These are phyloP conservation scores for Melampsora larici-populina DNA, from an alignment of 1,284 basidiomycete genomes.

Conservation along the genomic window DNA sequence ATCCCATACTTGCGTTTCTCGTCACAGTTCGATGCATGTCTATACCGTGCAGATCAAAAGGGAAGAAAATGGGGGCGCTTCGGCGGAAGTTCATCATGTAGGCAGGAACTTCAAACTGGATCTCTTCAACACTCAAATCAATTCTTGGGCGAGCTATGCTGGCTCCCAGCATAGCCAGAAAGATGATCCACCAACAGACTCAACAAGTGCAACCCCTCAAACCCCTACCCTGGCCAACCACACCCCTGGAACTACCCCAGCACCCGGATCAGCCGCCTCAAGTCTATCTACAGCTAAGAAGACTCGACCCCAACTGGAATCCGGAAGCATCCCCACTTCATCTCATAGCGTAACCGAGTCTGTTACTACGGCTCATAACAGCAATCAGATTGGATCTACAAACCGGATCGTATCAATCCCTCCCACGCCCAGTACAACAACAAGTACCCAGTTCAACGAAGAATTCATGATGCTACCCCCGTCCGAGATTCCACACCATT, in stretches of 20 bases:
- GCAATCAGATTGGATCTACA: slow-evolving; percentile 60
- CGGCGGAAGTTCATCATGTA: slow-evolving; percentile 79
- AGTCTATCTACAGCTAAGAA: background rate
- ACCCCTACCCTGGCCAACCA: slow-evolving; percentile 10
- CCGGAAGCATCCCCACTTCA: slow-evolving; percentile 18
- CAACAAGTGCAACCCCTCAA: slow-evolving; percentile 16
- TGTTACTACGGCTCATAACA: slow-evolving; percentile 61
- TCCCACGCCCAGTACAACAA: slow-evolving; percentile 63
- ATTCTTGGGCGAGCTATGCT: slow-evolving; percentile 43
- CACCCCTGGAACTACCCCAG: slow-evolving; percentile 17
- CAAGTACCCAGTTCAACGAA: slow-evolving; percentile 34
- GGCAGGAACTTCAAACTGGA: slow-evolving; percentile 74
- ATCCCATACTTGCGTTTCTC: background rate
- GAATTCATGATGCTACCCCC: slow-evolving; percentile 33
- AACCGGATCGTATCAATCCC: slow-evolving; percentile 61
- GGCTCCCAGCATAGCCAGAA: slow-evolving; percentile 39
- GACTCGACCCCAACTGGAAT: slow-evolving; percentile 14
- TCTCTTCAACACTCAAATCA: slow-evolving; percentile 67
- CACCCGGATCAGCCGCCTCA: slow-evolving; percentile 6
- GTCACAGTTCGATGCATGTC: slow-evolving; percentile 48
- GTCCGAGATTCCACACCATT: slow-evolving; percentile 34
- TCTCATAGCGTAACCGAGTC: slow-evolving; percentile 5
- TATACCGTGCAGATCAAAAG: slow-evolving; percentile 45
- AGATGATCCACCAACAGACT: slow-evolving; percentile 26
- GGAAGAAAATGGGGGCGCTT: slow-evolving; percentile 40